phyloP scores from a whole-genome alignment of 2,329 filamentous ascomycete species.

The Apiospora kogelbergensis region DNA sequence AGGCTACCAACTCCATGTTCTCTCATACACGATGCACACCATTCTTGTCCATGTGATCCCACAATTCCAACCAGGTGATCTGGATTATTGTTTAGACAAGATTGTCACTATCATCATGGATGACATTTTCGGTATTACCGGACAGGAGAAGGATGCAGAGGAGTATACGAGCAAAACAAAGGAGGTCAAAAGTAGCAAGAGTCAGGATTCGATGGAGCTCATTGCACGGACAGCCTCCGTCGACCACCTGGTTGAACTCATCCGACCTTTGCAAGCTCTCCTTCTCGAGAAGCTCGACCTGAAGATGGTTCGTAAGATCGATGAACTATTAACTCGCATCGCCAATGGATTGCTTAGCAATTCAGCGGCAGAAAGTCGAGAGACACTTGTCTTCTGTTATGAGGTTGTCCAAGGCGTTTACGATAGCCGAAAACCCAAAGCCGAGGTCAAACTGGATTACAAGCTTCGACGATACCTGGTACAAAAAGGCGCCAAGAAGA shows the following conservation, averaged over 20 bases:
- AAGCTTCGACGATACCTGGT: slow-evolving; percentile 74
- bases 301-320: slow-evolving; percentile 83
- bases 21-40: slow-evolving; percentile 93
- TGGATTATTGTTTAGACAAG: slow-evolving; percentile 82
- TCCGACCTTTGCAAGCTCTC: slow-evolving; percentile 75
- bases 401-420: slow-evolving; percentile 90
- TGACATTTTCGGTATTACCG: slow-evolving; percentile 89
- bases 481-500: slow-evolving; percentile 76
- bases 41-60: slow-evolving; percentile 77
- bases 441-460: slow-evolving; percentile 57
- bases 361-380: slow-evolving; percentile 71
- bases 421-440: slow-evolving; percentile 55
- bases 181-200: slow-evolving; percentile 97
- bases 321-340: slow-evolving; percentile 82
- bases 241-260: slow-evolving; percentile 68
- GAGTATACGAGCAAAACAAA: slow-evolving; percentile 95
- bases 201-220: slow-evolving; percentile 95
- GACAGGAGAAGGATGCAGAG: slow-evolving; percentile 95
- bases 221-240: slow-evolving; percentile 82
- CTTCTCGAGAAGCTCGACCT: slow-evolving; percentile 82
- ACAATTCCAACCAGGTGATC: slow-evolving; percentile 73
- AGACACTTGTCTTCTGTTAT: slow-evolving; percentile 92
- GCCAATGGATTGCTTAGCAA: slow-evolving; percentile 83
- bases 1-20: slow-evolving; percentile 91
- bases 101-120: slow-evolving; percentile 91